Base-by-base conservation (phyloP, 805 yeast species). In the Kodamaea hsintzibuensis region DNA sequence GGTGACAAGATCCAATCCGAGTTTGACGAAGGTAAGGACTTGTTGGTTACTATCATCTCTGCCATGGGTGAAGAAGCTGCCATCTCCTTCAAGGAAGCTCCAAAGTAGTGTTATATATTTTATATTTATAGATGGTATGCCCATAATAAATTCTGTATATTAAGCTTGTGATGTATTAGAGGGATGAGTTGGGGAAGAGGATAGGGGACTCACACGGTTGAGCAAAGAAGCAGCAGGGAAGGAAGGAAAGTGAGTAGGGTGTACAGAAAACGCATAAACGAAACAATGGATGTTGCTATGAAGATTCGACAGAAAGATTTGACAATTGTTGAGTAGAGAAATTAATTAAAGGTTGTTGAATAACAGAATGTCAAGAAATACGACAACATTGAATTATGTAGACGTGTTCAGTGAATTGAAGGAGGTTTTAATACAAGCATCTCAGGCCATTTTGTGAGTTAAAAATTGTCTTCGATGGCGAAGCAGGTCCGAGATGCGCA, bases 61-160 rank as follows among this genome's bases (percentile, higher is more conserved):
- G 96, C 99, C 69, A 95, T 95, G 99, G 96, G 91, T 78, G 99
- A 95, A 86, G 99, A 95, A 85, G 98, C 98, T 76, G 96, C 96
- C 70, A 88, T 95, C 74, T 87, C 98, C 71, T 89, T 81, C 93
- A 95, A 93, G 88, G 99, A 95, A 82, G 97, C 98, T 74, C 97
- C 98, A 81, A 89, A 88, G 73, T 58, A 55, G 38, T 42, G 42
- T 33, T 46, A 49, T 42, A 46, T 46, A 39, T 45, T 38, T 40
- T 37, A 38, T 30, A 12, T 42, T 51, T 51, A 51, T 51, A 51
- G 54, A 51, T 51, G 54, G 54, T 25, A 17, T 51, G 38, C 38
- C 54, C 54, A 45, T 51, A 51, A 51, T 50, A 45, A 50, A 50
- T 51, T 45, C 43, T 47, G 54, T 51, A 51, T 46, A 51, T 38